Evolutionary conservation across 2,329 filamentous ascomycete species (phyloP), one percentile per base, ranked within the genome.

Genomic region (Triangularia verruculosa): DNA sequence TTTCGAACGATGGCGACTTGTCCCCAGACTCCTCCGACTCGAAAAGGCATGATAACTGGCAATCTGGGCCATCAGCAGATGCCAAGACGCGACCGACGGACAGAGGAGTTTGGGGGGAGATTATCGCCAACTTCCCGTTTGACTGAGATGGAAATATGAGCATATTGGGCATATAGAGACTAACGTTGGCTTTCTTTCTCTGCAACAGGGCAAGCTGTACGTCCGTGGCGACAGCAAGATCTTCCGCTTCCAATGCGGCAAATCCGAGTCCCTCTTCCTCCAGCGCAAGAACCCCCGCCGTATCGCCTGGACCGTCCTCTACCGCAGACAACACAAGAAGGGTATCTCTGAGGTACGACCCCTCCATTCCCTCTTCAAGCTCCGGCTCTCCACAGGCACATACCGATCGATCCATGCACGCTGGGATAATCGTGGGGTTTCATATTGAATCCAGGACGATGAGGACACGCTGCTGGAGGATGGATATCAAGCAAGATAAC

Each of bases 261-360:
- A 99, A 87, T 94, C 92, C 83, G 95, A 99, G 86, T 97, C 93
- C 74, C 92, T 99, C 74, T 99, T 99, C 89, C 92, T 98, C 75
- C 95, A 99, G 89, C 94, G 95, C 88, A 99, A 99, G 92, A 99
- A 99, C 89, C 95, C 95, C 80, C 94, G 95, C 83, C 93, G 94
- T 81, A 98, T 99, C 82, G 89, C 94, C 74, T 99, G 95, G 95
- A 99, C 95, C 73, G 89, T 93, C 76, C 91, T 99, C 71, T 99
- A 92, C 92, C 90, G 95, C 82, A 91, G 94, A 83, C 92, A 96
- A 86, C 94, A 97, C 90, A 95, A 93, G 88, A 99, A 99, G 93
- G 95, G 95, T 90, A 96, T 98, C 85, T 96, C 94, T 87, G 95
- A 99, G 93, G 95, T 98, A 59, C 34, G 57, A 59, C 59, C 24